phyloP scores from a whole-genome alignment of 306 rosid genomes.

The Malus sylvestris region DNA sequence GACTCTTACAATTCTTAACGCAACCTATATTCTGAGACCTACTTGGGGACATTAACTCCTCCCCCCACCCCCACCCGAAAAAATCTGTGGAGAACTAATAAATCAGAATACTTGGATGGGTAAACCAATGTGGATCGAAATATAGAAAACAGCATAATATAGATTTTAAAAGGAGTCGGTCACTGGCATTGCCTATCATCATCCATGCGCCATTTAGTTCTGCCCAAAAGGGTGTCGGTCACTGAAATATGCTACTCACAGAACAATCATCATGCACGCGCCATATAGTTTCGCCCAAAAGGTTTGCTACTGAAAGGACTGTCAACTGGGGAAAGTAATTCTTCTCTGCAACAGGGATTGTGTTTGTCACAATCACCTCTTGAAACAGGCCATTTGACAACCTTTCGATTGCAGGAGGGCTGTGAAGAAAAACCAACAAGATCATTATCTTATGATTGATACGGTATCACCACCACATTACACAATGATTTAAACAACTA shows the following conservation, averaged over 20 bases:
- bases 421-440: conserved; percentile 18
- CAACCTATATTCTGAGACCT: too few species aligned
- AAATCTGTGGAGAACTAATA: neutral
- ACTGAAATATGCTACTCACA: conserved; percentile 87
- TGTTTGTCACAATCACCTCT: conserved; percentile 88
- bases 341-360: conserved; percentile 72
- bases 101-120: neutral
- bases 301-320: conserved; percentile 81
- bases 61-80: too few species aligned
- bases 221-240: conserved; percentile 48
- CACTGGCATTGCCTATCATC: neutral
- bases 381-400: conserved; percentile 80
- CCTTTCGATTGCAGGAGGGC: conserved; percentile 95
- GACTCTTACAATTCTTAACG: too few species aligned
- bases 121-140: neutral
- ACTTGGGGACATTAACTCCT: too few species aligned
- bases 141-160: neutral
- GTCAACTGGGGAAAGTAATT: conserved; percentile 90
- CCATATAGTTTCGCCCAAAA: conserved; percentile 97
- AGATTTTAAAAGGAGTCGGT: neutral
- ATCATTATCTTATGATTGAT: neutral
- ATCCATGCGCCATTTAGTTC: conserved; percentile 92
- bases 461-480: too few species aligned
- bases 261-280: conserved; percentile 85
- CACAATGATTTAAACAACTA: neutral